Conservation (phyloP, 1,284 basidiomycete species). For the Ceratobasidium sp. region DNA sequence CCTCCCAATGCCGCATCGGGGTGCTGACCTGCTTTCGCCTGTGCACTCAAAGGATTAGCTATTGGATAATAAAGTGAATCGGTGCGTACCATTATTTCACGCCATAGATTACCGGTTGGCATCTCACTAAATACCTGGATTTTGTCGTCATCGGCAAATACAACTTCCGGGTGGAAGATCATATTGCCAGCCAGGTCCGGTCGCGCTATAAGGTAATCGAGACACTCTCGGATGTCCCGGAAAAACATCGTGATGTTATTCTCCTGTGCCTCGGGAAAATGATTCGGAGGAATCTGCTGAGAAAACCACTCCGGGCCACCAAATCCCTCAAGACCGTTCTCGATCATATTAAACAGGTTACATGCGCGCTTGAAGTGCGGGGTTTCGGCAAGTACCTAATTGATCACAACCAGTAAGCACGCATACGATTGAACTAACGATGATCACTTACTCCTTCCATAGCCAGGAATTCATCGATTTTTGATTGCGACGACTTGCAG, state of each 20-base stretch:
- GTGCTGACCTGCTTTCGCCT: not conserved
- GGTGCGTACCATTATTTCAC: constrained; percentile 1
- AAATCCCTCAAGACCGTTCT: not conserved
- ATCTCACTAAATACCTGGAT: constrained; percentile 10
- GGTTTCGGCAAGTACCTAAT: not conserved
- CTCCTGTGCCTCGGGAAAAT: not conserved
- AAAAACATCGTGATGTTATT: constrained; percentile 1
- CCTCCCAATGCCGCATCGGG: constrained; percentile 11
- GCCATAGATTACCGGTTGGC: constrained; percentile 4
- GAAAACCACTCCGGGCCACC: not conserved
- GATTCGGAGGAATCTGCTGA: not conserved
- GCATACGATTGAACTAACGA: not conserved
- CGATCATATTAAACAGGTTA: constrained; percentile 5
- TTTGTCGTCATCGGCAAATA: not conserved
- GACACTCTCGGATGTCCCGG: not conserved
- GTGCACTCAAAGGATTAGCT: too few species aligned
- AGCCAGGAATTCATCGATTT: constrained; percentile 9
- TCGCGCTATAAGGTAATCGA: not conserved
- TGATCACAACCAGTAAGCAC: not conserved
- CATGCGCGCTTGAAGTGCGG: not conserved
- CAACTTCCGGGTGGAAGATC: not conserved
- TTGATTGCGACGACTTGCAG: constrained; percentile 17
- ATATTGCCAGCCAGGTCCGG: constrained; percentile 10
- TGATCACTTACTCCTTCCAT: constrained; percentile 16
- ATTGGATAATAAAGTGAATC: not conserved